Base-by-base conservation (phyloP, 2,329 filamentous ascomycete species). In the Orbilia javanica region DNA sequence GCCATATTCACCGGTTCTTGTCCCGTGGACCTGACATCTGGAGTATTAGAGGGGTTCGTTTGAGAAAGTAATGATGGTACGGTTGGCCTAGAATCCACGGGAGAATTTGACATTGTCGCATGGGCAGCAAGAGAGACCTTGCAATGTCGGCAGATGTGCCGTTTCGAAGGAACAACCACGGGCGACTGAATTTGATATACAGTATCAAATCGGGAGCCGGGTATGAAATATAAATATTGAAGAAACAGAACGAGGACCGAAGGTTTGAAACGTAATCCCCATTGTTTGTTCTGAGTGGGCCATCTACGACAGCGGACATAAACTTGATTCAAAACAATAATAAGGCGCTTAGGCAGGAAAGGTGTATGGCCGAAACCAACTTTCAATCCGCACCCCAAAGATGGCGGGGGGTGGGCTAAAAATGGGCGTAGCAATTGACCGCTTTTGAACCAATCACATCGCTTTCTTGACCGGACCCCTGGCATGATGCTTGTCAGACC, bases 81-180 rank as follows among this genome's bases (percentile, higher is more conserved):
- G 39, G 46, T 22, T 34, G 48, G 66, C 50, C 48, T 77, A 36
- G 66, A 60, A 31, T 65, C 36, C 25, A 71, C 57, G 31, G 50
- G 66, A 63, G 39, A 63, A 57, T 66, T 62, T 36, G 73, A 60
- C 73, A 77, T 77, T 36, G 25, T 76, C 46, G 72, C 55, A 63
- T 53, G 53, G 29, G 48, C 63, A 63, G 69, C 57, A 60, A 72
- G 46, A 65, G 27, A 36, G 36, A 25, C 10, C 50, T 65, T 42
- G 62, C 62, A 62, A 4, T 1, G 39, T 74, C 70, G 70, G 62
- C 70, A 62, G 53, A 53, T 48, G 29, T 42, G 70, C 63, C 64
- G 72, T 64, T 67, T 68, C 22, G 25, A 68, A 50, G 63, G 31
- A 31, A 68, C 46, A 36, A n/a, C 27, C 48, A 39, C 36, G 25